Evolutionary conservation across 306 rosid genomes (phyloP), one percentile per base, ranked within the genome.

Genomic region (Lagenaria siceraria): DNA sequence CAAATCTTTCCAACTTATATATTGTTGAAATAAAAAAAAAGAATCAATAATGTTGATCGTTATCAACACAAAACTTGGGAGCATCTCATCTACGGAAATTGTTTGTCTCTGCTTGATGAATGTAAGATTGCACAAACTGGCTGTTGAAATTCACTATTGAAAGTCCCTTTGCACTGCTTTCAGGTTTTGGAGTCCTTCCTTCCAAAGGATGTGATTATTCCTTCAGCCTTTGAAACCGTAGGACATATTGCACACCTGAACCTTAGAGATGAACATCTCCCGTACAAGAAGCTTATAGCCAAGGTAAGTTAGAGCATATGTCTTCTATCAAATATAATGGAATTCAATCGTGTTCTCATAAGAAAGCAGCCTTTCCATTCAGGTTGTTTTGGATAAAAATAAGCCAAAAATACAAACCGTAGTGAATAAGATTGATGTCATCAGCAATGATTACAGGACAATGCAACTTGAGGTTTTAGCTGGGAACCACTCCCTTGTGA

Each of bases 401-500:
- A 87, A 82, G 85, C 98, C 98, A 78, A 89, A 87, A 88, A 86
- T 95, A 80, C 86, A 87, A 84, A 92, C 98, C 36, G 97, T 95
- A 58, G 97, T 89, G 81, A 92, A 95, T 84, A 95, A 95, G 86
- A 85, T 81, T 71, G 93, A 95, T 78, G 81, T 86, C 58, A 95
- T 95, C 84, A 82, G 90, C 69, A 90, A 95, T 59, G 97, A 90
- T 82, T 92, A 90, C 90, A 89, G 97, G 87, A 95, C 96, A 75
- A 95, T 95, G 98, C 97, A 87, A 87, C 93, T 95, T 63, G 97
- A 95, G 80, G 96, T 95, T 86, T 89, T 95, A 70, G 96, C 97
- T 46, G 98, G 98, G 83, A 95, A 90, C 79, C 97, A 82, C 77
- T 95, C 98, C 68, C 97, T 95, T 40, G 96, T 90, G 84, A 92